These are phyloP conservation scores for Epichloe typhina DNA, from an alignment of 2,329 filamentous ascomycete species.

Conservation along the genomic window DNA sequence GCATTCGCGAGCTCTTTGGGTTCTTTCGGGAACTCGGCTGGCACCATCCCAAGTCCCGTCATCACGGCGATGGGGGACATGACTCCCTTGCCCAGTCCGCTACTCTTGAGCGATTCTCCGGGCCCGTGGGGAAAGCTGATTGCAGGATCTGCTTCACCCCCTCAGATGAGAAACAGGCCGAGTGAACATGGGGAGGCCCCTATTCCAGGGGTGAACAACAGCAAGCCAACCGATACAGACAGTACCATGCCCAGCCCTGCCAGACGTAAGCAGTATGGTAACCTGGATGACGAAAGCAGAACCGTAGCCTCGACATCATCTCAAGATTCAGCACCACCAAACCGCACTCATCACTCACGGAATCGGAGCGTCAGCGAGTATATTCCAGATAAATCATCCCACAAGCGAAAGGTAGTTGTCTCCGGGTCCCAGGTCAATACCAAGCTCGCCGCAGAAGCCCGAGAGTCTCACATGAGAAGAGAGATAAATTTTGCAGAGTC, in stretches of 20 bases:
- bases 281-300: slow-evolving; percentile 18
- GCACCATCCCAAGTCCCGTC: slow-evolving; percentile 57
- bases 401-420: slow-evolving; percentile 62
- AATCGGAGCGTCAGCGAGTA: slow-evolving; percentile 88
- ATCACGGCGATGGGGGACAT: slow-evolving; percentile 65
- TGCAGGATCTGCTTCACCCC: slow-evolving; percentile 31
- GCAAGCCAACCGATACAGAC: slow-evolving; percentile 35
- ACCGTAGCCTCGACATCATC: slow-evolving; percentile 16
- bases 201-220: slow-evolving; percentile 35
- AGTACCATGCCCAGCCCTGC: slow-evolving; percentile 33
- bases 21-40: slow-evolving; percentile 45
- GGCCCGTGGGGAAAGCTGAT: slow-evolving; percentile 50
- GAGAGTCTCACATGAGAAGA: slow-evolving; percentile 45
- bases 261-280: slow-evolving; percentile 43
- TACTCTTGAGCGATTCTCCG: slow-evolving; percentile 51
- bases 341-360: slow-evolving; percentile 36
- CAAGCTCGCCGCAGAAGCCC: slow-evolving; percentile 20
- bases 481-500: slow-evolving; percentile 72
- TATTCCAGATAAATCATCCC: slow-evolving; percentile 56
- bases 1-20: slow-evolving; percentile 36
- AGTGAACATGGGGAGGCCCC: slow-evolving; percentile 19
- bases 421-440: slow-evolving; percentile 43
- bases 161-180: slow-evolving; percentile 13
- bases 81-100: slow-evolving; percentile 65
- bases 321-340: slow-evolving; percentile 10